A percentile compares a stretch with the other conserved stretches of the same genome.
Evolutionary conservation across 1,139 yeast genomes (phyloP).

Genomic region (Eremothecium coryli): DNA sequence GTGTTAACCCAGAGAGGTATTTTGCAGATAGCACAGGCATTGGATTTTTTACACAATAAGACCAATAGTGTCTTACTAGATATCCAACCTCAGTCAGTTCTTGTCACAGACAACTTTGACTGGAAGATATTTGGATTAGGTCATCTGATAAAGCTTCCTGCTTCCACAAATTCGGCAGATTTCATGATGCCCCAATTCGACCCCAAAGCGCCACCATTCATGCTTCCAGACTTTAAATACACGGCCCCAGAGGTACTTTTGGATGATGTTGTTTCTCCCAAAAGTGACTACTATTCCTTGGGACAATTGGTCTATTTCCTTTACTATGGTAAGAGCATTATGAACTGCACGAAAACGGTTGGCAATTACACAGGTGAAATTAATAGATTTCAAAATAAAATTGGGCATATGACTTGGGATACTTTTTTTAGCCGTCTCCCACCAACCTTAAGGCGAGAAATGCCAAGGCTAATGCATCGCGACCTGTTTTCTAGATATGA

Average conservation of each 20-base stretch:
- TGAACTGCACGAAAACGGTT: slow-evolving; percentile 38
- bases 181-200: slow-evolving; percentile 39
- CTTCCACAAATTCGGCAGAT: slow-evolving; percentile 39
- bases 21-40: slow-evolving; percentile 65
- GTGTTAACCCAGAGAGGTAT: slow-evolving; percentile 79
- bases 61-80: slow-evolving; percentile 73
- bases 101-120: slow-evolving; percentile 77
- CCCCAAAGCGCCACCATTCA: slow-evolving; percentile 63
- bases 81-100: slow-evolving; percentile 66
- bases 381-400: slow-evolving; percentile 34
- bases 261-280: slow-evolving; percentile 50
- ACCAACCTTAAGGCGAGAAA: slow-evolving; percentile 30
- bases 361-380: slow-evolving; percentile 43
- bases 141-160: slow-evolving; percentile 33
- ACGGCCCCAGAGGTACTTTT: slow-evolving; percentile 67
- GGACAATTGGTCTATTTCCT: slow-evolving; percentile 67
- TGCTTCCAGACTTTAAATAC: slow-evolving; percentile 63
- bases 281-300: slow-evolving; percentile 75
- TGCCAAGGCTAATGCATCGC: slow-evolving; percentile 36
- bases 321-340: slow-evolving; percentile 40
- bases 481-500: slow-evolving; percentile 29
- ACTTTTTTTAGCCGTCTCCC: slow-evolving; percentile 44
- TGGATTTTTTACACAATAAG: slow-evolving; percentile 71
- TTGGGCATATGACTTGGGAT: slow-evolving; percentile 40
- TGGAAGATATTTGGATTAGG: slow-evolving; percentile 87